A percentile compares a stretch with the other conserved stretches of the same genome.
Evolutionary conservation across 768 basidiomycete genomes (phyloP).

Genomic region (Russula vinacea): DNA sequence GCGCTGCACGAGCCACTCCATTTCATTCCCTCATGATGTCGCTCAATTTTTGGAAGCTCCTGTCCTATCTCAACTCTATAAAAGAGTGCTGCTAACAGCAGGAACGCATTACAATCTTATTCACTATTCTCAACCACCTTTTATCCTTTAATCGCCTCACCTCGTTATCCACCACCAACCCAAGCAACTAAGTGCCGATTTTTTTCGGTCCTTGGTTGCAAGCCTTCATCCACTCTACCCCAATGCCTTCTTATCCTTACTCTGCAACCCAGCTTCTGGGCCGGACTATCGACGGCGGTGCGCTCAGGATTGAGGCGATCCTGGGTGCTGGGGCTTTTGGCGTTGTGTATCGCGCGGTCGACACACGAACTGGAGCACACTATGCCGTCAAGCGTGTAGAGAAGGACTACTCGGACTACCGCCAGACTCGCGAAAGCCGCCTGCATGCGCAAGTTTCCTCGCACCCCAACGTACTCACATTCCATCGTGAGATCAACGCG

Average conservation of each 20-base stretch:
- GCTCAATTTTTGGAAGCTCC: not conserved
- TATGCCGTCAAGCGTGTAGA: constrained; percentile 91
- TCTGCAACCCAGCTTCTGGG: constrained; percentile 9
- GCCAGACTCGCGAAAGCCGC: constrained; percentile 60
- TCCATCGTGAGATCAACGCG: constrained; percentile 84
- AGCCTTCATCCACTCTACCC: not conserved
- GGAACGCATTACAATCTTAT: not conserved
- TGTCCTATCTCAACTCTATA: not conserved
- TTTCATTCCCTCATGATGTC: too few species aligned
- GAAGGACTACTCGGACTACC: constrained; percentile 36
- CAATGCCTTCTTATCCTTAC: constrained; percentile 5
- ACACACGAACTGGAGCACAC: constrained; percentile 36
- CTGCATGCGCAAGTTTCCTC: constrained; percentile 72
- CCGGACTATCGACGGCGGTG: constrained; percentile 63
- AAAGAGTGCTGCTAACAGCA: not conserved
- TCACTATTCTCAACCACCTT: not conserved
- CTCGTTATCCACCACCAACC: not conserved
- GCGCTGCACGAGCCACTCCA: too few species aligned
- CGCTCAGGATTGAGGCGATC: constrained; percentile 76
- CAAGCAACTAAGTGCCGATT: not conserved
- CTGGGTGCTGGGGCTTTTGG: constrained; percentile 95
- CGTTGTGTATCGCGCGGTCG: constrained; percentile 85
- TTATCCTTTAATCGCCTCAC: not conserved
- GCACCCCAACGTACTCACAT: constrained; percentile 77
- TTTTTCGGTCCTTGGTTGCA: constrained; percentile 10